Evolutionary conservation across 2,329 filamentous ascomycete genomes (phyloP).

Genomic region (Knufia fluminis): DNA sequence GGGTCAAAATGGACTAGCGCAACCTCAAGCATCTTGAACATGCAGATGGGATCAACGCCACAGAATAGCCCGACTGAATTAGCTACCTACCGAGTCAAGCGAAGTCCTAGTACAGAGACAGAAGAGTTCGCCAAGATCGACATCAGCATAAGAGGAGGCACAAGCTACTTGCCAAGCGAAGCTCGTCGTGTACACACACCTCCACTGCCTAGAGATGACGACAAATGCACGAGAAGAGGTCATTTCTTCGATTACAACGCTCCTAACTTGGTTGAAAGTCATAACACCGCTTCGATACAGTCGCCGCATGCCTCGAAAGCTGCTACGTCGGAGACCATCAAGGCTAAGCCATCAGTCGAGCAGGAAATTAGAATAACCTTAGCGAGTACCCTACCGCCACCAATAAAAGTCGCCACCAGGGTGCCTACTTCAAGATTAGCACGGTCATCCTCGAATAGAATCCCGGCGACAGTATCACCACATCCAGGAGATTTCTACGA

Average conservation of each 20-base stretch:
- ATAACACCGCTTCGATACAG: not conserved
- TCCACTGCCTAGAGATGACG: constrained; percentile 17
- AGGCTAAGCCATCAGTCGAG: not conserved
- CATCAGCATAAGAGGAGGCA: constrained; percentile 22
- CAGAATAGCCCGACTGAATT: constrained; percentile 20
- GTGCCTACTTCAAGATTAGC: not conserved
- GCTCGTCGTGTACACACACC: constrained; percentile 23
- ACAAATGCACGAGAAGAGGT: constrained; percentile 14
- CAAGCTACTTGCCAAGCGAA: constrained; percentile 24
- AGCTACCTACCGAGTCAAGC: constrained; percentile 22
- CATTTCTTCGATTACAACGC: constrained; percentile 24
- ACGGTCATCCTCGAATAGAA: not conserved
- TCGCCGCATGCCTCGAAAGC: not conserved
- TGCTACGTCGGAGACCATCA: not conserved
- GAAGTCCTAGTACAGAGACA: constrained; percentile 20
- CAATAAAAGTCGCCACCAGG: not conserved
- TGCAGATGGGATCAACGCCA: constrained; percentile 17
- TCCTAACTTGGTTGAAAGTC: constrained; percentile 5
- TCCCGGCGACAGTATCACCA: not conserved
- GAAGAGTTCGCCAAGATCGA: constrained; percentile 24
- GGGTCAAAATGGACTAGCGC: constrained; percentile 8
- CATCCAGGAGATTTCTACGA: constrained; percentile 20
- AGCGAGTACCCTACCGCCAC: too few species aligned
- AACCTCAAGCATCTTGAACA: constrained; percentile 18
- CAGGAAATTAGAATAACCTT: not conserved